Percentiles rank a stretch among this genome's conserved stretches.
Conservation (phyloP, 1,139 yeast species). For the Debaryomyces singareniensis region DNA sequence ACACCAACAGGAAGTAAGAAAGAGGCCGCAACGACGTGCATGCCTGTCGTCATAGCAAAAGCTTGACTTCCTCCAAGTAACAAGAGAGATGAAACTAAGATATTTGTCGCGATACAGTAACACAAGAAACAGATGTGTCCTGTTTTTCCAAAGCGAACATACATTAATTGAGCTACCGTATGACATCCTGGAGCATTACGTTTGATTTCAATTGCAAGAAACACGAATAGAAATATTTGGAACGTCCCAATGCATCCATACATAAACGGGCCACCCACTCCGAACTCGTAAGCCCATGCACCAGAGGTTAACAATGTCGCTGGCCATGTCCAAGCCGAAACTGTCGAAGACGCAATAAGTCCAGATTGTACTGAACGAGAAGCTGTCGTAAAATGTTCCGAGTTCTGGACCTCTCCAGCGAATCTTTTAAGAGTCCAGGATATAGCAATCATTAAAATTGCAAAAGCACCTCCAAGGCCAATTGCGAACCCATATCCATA, state of each 20-base stretch:
- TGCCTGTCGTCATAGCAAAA: slow-evolving; percentile 18
- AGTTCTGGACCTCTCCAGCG: slow-evolving; percentile 20
- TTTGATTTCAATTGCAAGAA: slow-evolving; percentile 24
- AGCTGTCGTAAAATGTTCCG: slow-evolving; percentile 26
- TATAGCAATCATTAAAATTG: slow-evolving; percentile 21
- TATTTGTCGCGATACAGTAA: slow-evolving; percentile 27
- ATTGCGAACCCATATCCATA: slow-evolving; percentile 24
- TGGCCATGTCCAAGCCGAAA: slow-evolving; percentile 26
- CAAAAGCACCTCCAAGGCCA: slow-evolving; percentile 25
- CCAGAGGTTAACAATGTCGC: slow-evolving; percentile 22
- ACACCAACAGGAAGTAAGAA: slow-evolving; percentile 34
- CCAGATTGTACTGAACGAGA: slow-evolving; percentile 21
- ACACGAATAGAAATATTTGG: slow-evolving; percentile 22
- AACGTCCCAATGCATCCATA: slow-evolving; percentile 22
- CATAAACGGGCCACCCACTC: slow-evolving; percentile 19
- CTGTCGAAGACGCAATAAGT: slow-evolving; percentile 21
- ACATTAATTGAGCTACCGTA: slow-evolving; percentile 23
- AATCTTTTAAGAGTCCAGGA: slow-evolving; percentile 18
- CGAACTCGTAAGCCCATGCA: slow-evolving; percentile 23
- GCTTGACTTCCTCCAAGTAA: slow-evolving; percentile 19
- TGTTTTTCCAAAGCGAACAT: slow-evolving; percentile 22
- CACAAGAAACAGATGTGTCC: slow-evolving; percentile 26
- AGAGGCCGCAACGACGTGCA: slow-evolving; percentile 25
- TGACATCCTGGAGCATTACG: slow-evolving; percentile 24
- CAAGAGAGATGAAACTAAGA: slow-evolving; percentile 30